These are phyloP conservation scores for Dipteronia dyeriana DNA, from an alignment of 345 rosid genomes.

Conservation along the genomic window DNA sequence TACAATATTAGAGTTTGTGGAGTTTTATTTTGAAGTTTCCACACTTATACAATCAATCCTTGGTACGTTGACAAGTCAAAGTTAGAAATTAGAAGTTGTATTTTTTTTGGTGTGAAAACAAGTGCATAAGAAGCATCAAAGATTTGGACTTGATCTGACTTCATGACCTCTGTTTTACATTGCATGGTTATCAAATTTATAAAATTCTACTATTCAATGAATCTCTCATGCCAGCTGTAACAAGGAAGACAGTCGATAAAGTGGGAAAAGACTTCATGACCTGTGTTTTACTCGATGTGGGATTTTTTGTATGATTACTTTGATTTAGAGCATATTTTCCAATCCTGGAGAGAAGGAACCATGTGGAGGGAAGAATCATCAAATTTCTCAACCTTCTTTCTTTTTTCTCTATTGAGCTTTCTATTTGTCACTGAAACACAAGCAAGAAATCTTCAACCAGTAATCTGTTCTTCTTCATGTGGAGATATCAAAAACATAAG, in stretches of 20 bases:
- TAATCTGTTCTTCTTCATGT: slow-evolving; percentile 37
- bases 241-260: not conserved
- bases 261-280: too few relatives aligned
- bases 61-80: too few relatives aligned
- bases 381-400: not conserved
- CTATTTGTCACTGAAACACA: slow-evolving; percentile 6
- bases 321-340: not conserved
- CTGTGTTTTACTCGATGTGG: too few relatives aligned
- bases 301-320: not conserved
- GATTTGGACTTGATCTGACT: not conserved
- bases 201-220: too few relatives aligned
- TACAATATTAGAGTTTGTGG: too few relatives aligned
- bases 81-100: too few relatives aligned
- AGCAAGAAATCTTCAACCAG: slow-evolving; percentile 24
- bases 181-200: not conserved
- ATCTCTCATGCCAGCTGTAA: not conserved
- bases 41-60: too few relatives aligned
- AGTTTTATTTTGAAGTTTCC: too few relatives aligned
- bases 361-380: slow-evolving; percentile 12
- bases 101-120: not conserved
- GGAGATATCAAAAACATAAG: slow-evolving; percentile 37
- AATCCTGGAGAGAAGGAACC: not conserved
- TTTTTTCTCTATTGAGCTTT: slow-evolving; percentile 14
- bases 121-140: not conserved
- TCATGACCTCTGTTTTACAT: too few relatives aligned